These are phyloP conservation scores for Euphorbia schlechtendalii DNA, from an alignment of 441 rosid species.

Conservation along the genomic window DNA sequence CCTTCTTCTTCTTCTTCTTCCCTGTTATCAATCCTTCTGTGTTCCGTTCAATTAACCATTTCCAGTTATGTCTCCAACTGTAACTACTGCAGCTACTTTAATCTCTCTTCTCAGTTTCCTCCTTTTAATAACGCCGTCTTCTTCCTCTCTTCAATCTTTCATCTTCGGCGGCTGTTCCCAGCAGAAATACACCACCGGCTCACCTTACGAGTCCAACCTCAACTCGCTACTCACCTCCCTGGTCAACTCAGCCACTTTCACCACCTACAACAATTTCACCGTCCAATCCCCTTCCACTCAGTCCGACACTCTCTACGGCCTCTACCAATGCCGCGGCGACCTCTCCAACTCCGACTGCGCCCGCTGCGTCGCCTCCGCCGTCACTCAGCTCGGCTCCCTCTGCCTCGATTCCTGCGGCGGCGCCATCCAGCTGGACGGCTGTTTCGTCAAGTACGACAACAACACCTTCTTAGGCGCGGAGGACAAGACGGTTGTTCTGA, in stretches of 20 bases:
- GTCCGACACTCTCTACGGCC: conserved; percentile 69
- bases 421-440: conserved; percentile 65
- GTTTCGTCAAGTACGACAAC: conserved; percentile 77
- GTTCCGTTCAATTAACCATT: too few relatives aligned
- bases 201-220: conserved; percentile 71
- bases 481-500: conserved; percentile 58
- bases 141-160: conserved; percentile 38
- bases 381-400: conserved; percentile 40
- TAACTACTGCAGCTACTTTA: conserved; percentile 19
- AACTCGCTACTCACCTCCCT: conserved; percentile 82
- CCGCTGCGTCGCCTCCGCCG: conserved; percentile 57
- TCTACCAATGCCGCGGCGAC: conserved; percentile 93
- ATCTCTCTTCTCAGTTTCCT: conserved; percentile 11
- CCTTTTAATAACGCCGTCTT: conserved; percentile 13
- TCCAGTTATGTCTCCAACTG: conserved; percentile 20
- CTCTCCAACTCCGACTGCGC: conserved; percentile 74
- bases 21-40: background rate
- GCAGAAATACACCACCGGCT: conserved; percentile 41
- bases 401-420: conserved; percentile 64
- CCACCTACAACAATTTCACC: conserved; percentile 81
- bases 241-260: conserved; percentile 84
- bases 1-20: background rate
- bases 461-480: conserved; percentile 55
- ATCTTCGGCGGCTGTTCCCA: conserved; percentile 71
- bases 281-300: conserved; percentile 43